Evolutionary conservation across 148 eudicot species (phyloP).

Genomic region (Hydrangea macrophylla): DNA sequence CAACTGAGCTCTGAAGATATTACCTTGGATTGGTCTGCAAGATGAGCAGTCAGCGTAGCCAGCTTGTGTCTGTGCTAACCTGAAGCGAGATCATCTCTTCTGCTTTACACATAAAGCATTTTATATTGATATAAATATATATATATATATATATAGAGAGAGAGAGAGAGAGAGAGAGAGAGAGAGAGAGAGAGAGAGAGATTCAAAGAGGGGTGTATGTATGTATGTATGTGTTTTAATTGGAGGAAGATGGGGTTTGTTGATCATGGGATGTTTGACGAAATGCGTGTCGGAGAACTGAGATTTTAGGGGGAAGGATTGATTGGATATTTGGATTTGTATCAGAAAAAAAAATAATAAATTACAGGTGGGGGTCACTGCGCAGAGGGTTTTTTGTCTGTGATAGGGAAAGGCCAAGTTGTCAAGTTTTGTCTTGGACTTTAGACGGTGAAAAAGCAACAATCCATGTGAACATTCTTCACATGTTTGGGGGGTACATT

Average conservation of each 20-base stretch:
- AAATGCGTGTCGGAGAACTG: background rate
- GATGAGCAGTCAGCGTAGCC: background rate
- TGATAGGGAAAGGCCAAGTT: too few species aligned
- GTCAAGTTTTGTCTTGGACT: too few species aligned
- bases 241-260: background rate
- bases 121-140: background rate
- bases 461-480: too few species aligned
- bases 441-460: too few species aligned
- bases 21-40: constrained; percentile 3
- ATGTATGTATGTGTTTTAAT: too few species aligned
- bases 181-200: background rate
- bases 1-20: background rate
- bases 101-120: background rate
- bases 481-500: too few species aligned
- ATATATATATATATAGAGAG: background rate
- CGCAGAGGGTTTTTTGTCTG: too few species aligned
- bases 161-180: background rate
- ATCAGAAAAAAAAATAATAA: too few species aligned
- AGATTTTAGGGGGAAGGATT: too few species aligned
- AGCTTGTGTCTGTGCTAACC: too few species aligned
- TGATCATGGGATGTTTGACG: constrained; percentile 3
- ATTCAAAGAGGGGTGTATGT: background rate
- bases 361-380: too few species aligned
- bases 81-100: background rate
- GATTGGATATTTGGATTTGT: too few species aligned